These are phyloP conservation scores for Aspergillus melleus DNA, from an alignment of 2,329 filamentous ascomycete genomes.

Conservation along the genomic window DNA sequence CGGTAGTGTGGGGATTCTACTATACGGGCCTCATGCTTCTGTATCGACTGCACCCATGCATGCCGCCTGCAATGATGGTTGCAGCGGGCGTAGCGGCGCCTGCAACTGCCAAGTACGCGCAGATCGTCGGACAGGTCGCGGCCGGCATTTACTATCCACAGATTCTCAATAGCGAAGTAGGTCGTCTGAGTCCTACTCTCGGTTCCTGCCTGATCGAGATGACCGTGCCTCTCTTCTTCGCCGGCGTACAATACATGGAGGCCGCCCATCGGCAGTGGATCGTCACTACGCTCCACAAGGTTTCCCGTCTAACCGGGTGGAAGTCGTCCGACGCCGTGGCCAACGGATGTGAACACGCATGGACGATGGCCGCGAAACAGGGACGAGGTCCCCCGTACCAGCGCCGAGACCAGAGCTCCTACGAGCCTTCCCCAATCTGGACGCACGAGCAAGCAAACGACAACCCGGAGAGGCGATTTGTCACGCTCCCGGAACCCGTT, in stretches of 20 bases:
- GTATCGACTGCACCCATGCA: slow-evolving; percentile 79
- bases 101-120: slow-evolving; percentile 70
- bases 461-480: slow-evolving; percentile 50
- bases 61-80: slow-evolving; percentile 88
- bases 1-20: slow-evolving; percentile 82
- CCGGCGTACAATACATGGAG: slow-evolving; percentile 76
- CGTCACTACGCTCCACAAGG: slow-evolving; percentile 70
- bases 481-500: slow-evolving; percentile 32
- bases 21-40: slow-evolving; percentile 82
- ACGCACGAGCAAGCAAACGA: slow-evolving; percentile 20
- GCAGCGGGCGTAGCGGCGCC: slow-evolving; percentile 76
- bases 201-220: slow-evolving; percentile 81
- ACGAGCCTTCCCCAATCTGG: slow-evolving; percentile 10
- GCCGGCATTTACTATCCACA: slow-evolving; percentile 62
- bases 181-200: slow-evolving; percentile 70
- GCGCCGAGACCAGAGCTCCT: slow-evolving; percentile 25
- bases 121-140: slow-evolving; percentile 75
- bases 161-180: slow-evolving; percentile 33
- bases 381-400: slow-evolving; percentile 75
- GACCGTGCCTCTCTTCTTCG: slow-evolving; percentile 81
- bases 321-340: slow-evolving; percentile 80
- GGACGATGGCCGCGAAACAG: slow-evolving; percentile 72
- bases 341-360: slow-evolving; percentile 78
- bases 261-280: slow-evolving; percentile 74
- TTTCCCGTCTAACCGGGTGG: slow-evolving; percentile 82